phyloP scores from a whole-genome alignment of 805 yeast species.

The Candida tallmaniae region DNA sequence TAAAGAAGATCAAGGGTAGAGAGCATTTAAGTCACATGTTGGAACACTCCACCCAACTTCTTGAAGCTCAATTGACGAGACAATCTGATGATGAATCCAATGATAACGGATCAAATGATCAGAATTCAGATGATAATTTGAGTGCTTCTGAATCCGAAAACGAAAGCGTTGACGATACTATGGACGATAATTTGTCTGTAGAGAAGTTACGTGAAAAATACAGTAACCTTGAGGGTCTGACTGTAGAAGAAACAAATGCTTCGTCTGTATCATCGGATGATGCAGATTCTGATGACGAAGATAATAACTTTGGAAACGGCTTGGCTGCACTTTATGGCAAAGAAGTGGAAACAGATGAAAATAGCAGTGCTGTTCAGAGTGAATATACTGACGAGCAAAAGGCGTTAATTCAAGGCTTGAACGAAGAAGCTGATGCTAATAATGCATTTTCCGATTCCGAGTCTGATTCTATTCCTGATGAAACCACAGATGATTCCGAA shows the following conservation, averaged over 20 bases:
- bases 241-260: constrained; percentile 12
- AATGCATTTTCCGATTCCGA: constrained; percentile 9
- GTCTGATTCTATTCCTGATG: constrained; percentile 15
- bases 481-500: constrained; percentile 14
- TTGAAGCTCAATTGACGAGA: constrained; percentile 75
- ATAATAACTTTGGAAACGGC: constrained; percentile 12
- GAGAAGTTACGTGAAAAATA: constrained; percentile 58
- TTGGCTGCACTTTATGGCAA: constrained; percentile 32
- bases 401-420: constrained; percentile 20
- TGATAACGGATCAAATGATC: constrained; percentile 14
- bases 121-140: constrained; percentile 17
- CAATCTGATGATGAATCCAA: constrained; percentile 22
- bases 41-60: constrained; percentile 83
- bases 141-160: constrained; percentile 11
- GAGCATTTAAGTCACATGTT: constrained; percentile 83
- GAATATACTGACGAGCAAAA: constrained; percentile 34
- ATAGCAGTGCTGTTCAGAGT: no score
- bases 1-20: constrained; percentile 76
- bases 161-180: constrained; percentile 20
- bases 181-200: constrained; percentile 40
- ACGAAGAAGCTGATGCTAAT: constrained; percentile 4
- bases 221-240: constrained; percentile 29
- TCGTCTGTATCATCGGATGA: constrained; percentile 17
- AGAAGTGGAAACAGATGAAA: constrained; percentile 1
- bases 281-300: constrained; percentile 9